These are phyloP conservation scores for Colletotrichum tamarilloi DNA, from an alignment of 2,329 filamentous ascomycete genomes.

Conservation along the genomic window DNA sequence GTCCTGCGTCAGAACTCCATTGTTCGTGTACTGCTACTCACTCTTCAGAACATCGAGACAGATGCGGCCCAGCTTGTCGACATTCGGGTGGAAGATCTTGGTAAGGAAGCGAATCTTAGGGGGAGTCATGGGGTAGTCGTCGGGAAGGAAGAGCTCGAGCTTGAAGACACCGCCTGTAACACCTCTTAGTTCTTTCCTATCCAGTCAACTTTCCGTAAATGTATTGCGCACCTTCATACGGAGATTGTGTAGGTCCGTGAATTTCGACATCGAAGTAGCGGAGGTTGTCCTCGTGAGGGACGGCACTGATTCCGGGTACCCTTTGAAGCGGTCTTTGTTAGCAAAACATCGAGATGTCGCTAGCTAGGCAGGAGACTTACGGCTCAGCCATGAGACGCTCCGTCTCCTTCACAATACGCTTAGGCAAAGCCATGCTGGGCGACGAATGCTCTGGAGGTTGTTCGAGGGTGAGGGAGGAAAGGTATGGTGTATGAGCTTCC, in stretches of 20 bases:
- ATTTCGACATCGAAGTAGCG: conserved; percentile 99
- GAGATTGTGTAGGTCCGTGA: conserved; percentile 89
- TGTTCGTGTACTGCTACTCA: conserved; percentile 54
- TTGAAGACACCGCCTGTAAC: conserved; percentile 83
- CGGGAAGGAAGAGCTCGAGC: conserved; percentile 95
- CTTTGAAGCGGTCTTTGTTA: conserved; percentile 56
- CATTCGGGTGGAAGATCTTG: conserved; percentile 99
- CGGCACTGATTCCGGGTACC: conserved; percentile 93
- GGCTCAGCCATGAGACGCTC: conserved; percentile 97
- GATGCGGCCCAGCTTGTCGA: conserved; percentile 96
- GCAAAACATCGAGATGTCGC: conserved; percentile 4
- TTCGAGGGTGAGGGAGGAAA: not conserved
- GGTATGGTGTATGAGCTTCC: not conserved
- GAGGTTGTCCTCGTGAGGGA: conserved; percentile 96
- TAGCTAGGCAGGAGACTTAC: conserved; percentile 64
- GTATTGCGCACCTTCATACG: conserved; percentile 82
- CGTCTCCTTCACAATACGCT: conserved; percentile 98
- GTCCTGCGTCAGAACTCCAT: not conserved
- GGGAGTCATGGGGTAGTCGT: conserved; percentile 99
- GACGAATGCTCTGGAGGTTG: not conserved
- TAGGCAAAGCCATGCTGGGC: conserved; percentile 79
- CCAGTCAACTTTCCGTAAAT: not conserved
- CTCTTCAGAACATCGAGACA: conserved; percentile 98
- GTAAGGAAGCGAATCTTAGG: conserved; percentile 98
- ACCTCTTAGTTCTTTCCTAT: not conserved